A percentile compares a stretch with the other conserved stretches of the same genome.
These are phyloP conservation scores for Scheffersomyces insectosa DNA, from an alignment of 1,139 yeast genomes.

Conservation along the genomic window DNA sequence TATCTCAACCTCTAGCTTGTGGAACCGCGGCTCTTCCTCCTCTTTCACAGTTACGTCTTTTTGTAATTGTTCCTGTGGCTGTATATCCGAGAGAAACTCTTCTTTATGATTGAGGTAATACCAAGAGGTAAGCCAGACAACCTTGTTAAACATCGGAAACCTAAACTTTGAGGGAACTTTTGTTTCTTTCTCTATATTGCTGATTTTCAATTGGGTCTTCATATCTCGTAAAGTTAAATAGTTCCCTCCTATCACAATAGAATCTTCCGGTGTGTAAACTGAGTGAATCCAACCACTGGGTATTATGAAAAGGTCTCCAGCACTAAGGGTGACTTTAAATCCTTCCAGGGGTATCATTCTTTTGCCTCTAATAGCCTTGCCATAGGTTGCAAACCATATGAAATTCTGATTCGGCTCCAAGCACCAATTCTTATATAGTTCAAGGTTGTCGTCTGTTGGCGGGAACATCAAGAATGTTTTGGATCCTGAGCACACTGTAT, in stretches of 20 bases:
- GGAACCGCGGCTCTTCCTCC: background rate
- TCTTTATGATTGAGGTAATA: slow-evolving; percentile 33
- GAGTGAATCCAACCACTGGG: slow-evolving; percentile 97
- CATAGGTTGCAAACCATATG: slow-evolving; percentile 65
- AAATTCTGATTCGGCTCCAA: slow-evolving; percentile 60
- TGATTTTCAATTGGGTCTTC: slow-evolving; percentile 60
- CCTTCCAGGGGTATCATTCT: slow-evolving; percentile 43
- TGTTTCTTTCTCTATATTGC: slow-evolving; percentile 63
- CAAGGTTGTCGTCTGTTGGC: slow-evolving; percentile 65
- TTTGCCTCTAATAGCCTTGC: slow-evolving; percentile 25
- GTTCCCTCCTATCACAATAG: slow-evolving; percentile 86
- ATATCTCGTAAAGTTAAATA: slow-evolving; percentile 68
- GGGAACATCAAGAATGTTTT: slow-evolving; percentile 79
- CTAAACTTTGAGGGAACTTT: slow-evolving; percentile 74
- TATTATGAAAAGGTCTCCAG: slow-evolving; percentile 77
- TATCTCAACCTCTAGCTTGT: background rate
- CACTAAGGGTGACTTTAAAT: slow-evolving; percentile 58
- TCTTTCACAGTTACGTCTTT: background rate
- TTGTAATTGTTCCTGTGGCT: background rate
- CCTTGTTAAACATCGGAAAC: slow-evolving; percentile 74
- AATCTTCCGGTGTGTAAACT: slow-evolving; percentile 79
- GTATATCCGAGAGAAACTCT: slow-evolving; percentile 22
- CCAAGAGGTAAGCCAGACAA: slow-evolving; percentile 66
- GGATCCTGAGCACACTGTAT: slow-evolving; percentile 71
- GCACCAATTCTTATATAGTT: slow-evolving; percentile 73